Evolutionary conservation across 441 rosid species (phyloP), one percentile per base, ranked within the genome.

Genomic region (Erodium texanum): DNA sequence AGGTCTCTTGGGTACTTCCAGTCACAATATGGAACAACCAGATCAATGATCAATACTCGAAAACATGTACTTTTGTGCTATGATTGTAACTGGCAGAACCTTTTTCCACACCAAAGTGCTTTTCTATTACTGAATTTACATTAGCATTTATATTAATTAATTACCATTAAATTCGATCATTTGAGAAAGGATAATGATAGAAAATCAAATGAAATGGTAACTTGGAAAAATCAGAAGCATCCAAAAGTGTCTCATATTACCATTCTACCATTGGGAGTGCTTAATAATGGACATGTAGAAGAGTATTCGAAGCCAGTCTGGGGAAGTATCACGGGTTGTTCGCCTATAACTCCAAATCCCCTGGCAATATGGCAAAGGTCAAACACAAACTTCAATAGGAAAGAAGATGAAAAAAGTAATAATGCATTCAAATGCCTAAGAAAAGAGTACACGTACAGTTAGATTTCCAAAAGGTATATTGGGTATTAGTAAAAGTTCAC

Each of bases 291-390:
- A 78, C 94, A 88, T 8, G 94, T 91, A 50, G 91, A 86, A 36
- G 91, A 88, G 78, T 88, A 88, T 66, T 88, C 94, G 65, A 88
- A 88, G 61, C 88, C 85, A 7, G 88, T 80, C 63, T 62, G 72
- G 11, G 94, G 88, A 76, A 88, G 91, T 70, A 88, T 83, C 64
- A 85, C 91, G 5, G 94, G 94, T 71, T 86, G 94, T 80, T 88
- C 91, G n/a, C 94, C 94, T 9, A 86, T 81, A 58, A 88, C 94
- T 69, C 94, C 91, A 32, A 78, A 70, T 24, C 89, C 92, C 85
- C 95, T 86, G 82, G 82, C 23, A 68, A 69, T 18, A 71, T 23
- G 56, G n/a, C 56, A 50, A 50, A 1, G 56, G 12, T 50, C 19
- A 5, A n/a, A 15, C n/a, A 15, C 19, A 5, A n/a, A 15, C n/a